These are phyloP conservation scores for Aplosporella prunicola DNA, from an alignment of 2,329 filamentous ascomycete genomes.

Conservation along the genomic window DNA sequence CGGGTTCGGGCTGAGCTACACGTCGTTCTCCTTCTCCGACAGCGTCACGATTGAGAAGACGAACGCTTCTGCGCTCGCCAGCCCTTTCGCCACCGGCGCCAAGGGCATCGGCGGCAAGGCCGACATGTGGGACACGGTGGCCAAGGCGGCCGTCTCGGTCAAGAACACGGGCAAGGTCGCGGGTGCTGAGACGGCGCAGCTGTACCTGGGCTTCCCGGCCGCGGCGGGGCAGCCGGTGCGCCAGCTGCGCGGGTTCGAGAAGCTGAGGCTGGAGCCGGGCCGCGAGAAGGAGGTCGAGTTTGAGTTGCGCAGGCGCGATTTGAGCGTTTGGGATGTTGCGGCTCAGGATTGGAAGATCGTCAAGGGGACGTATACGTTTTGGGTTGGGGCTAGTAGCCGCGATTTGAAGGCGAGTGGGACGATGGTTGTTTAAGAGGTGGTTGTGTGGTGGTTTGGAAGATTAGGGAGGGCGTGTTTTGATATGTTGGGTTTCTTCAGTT, in stretches of 20 bases:
- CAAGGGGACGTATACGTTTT: conserved; percentile 8
- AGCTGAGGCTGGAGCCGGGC: conserved; percentile 11
- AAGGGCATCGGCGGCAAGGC: conserved; percentile 7
- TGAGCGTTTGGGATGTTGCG: conserved; percentile 13
- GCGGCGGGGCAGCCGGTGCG: conserved; percentile 8
- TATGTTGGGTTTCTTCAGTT: too few relatives aligned
- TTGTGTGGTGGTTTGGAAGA: too few relatives aligned
- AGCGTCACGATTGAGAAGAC: conserved; percentile 20
- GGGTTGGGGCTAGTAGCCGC: conserved; percentile 6
- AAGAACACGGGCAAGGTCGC: conserved; percentile 13
- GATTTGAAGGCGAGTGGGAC: conserved; percentile 4
- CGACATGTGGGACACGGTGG: conserved; percentile 6
- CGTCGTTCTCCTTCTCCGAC: conserved; percentile 5
- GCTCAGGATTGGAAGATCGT: conserved; percentile 13
- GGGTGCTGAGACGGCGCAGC: conserved; percentile 15
- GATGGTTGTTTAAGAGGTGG: not conserved
- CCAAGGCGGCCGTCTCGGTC: conserved; percentile 9
- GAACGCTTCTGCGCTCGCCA: not conserved
- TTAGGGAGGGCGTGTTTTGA: too few relatives aligned
- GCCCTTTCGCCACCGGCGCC: conserved; percentile 14
- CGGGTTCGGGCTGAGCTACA: conserved; percentile 10
- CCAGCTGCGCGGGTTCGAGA: conserved; percentile 14
- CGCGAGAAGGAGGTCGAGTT: conserved; percentile 8
- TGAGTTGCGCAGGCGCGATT: conserved; percentile 11
- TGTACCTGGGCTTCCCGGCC: conserved; percentile 13